Base-by-base conservation (phyloP, 441 rosid species). In the Adansonia gregorii region DNA sequence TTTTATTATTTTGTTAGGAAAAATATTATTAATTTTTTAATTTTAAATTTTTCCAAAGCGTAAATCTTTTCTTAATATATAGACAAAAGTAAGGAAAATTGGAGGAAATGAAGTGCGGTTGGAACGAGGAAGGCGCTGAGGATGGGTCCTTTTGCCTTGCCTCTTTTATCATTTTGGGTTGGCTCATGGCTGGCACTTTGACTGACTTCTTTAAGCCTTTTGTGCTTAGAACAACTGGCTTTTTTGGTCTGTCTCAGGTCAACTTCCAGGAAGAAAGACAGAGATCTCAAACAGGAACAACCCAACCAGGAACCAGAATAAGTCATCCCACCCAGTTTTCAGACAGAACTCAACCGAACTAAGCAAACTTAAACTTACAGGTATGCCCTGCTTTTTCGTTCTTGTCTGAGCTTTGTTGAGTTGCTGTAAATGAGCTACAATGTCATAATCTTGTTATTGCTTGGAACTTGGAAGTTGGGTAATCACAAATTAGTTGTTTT, bases 111-210 rank as follows among this genome's bases (percentile, higher is more conserved):
- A 67, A 46, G 55, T 67, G 72, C 55, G 72, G 17, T 46, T 24
- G 19, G 72, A 20, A 49, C 19, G 6, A 61, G 43, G 43, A 43
- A 2, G 8, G 63, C 12, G 27, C 15, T 3, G 10, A 45, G 72
- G 72, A 45, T 19, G 43, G 58, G 58, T 48, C 73, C 73, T 52
- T 48, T 8, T 41, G 39, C 39, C 39, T 31, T 31, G 39, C 27
- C 51, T 17, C 15, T 24, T 31, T 14, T 24, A 59, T 61, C 8
- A 61, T 63, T 27, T 35, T 19, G 35, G 39, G 55, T 15, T 49
- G 27, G 61, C 61, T 56, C 15, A 31, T 45, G 45, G 73, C 73
- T 49, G 59, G 73, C 73, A 48, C 43, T 27, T 69, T 49, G 73
- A 49, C 45, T 48, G 17, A 22, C 73, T 48, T 69, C 31, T 31